Conservation (phyloP, 345 rosid genomes). For the Acer negundo region DNA sequence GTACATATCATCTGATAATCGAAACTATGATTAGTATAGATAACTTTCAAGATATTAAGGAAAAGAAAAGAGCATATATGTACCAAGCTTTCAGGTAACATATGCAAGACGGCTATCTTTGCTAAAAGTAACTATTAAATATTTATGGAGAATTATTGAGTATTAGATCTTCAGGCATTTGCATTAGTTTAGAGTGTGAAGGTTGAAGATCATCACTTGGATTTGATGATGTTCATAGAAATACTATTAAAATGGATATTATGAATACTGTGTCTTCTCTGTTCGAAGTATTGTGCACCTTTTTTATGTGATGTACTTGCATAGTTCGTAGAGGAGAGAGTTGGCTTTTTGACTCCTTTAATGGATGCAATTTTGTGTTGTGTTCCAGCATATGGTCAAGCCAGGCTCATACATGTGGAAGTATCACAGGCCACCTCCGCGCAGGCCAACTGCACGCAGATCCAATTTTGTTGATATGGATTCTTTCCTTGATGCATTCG, state of each 20-base stretch:
- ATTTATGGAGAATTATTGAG: neutral
- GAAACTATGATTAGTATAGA: neutral
- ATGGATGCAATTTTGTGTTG: slow-evolving; percentile 56
- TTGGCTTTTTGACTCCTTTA: slow-evolving; percentile 39
- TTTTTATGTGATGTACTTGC: slow-evolving; percentile 23
- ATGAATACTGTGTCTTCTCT: slow-evolving; percentile 13
- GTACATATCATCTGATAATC: neutral
- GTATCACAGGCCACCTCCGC: slow-evolving; percentile 69
- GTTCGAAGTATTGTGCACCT: neutral
- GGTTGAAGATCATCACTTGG: slow-evolving; percentile 2
- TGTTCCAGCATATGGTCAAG: slow-evolving; percentile 73
- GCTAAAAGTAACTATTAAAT: neutral
- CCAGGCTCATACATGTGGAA: slow-evolving; percentile 83
- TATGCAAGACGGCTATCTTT: neutral
- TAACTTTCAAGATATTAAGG: neutral
- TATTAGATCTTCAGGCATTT: neutral
- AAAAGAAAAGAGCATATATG: neutral
- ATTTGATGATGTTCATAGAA: slow-evolving; percentile 14
- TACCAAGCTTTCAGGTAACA: neutral
- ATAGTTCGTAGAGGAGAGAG: slow-evolving; percentile 24
- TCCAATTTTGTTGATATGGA: slow-evolving; percentile 47
- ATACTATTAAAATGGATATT: slow-evolving; percentile 18
- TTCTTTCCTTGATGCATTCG: slow-evolving; percentile 47
- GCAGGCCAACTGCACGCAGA: slow-evolving; percentile 43
- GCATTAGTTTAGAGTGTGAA: neutral